phyloP scores from a whole-genome alignment of 345 rosid species.

The Rhodomyrtus tomentosa region DNA sequence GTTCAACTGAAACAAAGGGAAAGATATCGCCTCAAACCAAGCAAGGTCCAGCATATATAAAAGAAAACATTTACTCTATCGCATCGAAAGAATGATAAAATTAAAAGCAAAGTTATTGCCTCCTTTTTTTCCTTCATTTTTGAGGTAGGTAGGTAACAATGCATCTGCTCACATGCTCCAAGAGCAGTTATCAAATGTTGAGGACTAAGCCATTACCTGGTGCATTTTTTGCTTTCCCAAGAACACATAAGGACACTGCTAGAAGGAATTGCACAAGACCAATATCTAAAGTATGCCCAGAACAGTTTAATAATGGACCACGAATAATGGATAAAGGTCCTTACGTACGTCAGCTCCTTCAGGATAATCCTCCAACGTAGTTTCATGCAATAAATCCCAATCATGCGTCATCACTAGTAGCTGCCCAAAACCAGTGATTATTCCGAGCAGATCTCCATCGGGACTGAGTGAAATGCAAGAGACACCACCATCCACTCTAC shows the following conservation, averaged over 20 bases:
- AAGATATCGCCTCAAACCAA: neutral
- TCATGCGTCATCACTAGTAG: conserved; percentile 87
- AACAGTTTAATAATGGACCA: neutral
- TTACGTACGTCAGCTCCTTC: conserved; percentile 73
- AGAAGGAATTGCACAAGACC: neutral
- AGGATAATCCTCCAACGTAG: conserved; percentile 39
- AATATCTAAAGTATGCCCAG: neutral
- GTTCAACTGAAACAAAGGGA: conserved; percentile 2
- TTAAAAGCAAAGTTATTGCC: neutral
- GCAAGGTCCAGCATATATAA: neutral
- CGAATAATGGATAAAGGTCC: conserved; percentile 38
- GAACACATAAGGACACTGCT: neutral
- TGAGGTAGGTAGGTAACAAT: neutral
- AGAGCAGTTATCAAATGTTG: neutral
- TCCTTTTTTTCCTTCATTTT: neutral
- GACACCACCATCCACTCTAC: conserved; percentile 79
- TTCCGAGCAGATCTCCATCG: conserved; percentile 67
- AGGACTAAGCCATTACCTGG: neutral
- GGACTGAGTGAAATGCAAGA: conserved; percentile 81
- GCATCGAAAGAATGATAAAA: neutral
- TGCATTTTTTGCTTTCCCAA: neutral
- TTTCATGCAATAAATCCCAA: conserved; percentile 90
- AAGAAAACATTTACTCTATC: neutral
- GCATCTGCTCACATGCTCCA: neutral
- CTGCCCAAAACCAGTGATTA: conserved; percentile 68